phyloP scores from a whole-genome alignment of 2,329 filamentous ascomycete species.

The Plectosphaerella plurivora region DNA sequence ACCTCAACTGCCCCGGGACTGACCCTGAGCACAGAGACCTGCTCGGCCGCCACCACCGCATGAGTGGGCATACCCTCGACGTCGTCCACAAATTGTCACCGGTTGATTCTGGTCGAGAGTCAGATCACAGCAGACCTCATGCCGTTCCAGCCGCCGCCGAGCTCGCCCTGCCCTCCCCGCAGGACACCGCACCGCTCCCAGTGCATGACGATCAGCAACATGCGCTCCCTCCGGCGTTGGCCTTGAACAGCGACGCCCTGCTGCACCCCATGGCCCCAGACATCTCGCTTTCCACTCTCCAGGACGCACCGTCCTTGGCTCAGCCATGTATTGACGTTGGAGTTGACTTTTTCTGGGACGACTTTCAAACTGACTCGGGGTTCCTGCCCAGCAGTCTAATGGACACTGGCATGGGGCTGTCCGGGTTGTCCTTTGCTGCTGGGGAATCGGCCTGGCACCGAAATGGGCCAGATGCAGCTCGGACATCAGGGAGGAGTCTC shows the following conservation, averaged over 20 bases:
- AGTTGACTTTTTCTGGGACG: constrained; percentile 1
- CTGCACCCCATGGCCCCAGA: not conserved
- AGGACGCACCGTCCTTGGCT: not conserved
- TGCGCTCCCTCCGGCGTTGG: too few species aligned
- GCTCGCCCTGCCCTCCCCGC: not conserved
- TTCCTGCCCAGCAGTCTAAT: not conserved
- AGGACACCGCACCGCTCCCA: not conserved
- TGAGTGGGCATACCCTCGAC: not conserved
- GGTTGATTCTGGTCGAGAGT: too few species aligned
- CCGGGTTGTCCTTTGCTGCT: too few species aligned
- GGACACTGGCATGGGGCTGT: not conserved
- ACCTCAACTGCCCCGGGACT: too few species aligned
- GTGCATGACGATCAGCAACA: not conserved
- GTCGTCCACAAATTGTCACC: not conserved
- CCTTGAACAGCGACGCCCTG: too few species aligned
- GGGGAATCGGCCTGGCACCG: not conserved
- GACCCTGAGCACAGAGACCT: not conserved
- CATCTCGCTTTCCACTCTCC: not conserved
- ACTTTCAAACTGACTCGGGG: not conserved
- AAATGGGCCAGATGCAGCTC: not conserved
- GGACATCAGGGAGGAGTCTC: not conserved
- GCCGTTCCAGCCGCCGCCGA: not conserved
- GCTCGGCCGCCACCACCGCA: not conserved
- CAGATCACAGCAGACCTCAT: not conserved
- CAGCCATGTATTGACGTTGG: not conserved